Base-by-base conservation (phyloP, 164 flowering plant species). In the Platanus orientalis region DNA sequence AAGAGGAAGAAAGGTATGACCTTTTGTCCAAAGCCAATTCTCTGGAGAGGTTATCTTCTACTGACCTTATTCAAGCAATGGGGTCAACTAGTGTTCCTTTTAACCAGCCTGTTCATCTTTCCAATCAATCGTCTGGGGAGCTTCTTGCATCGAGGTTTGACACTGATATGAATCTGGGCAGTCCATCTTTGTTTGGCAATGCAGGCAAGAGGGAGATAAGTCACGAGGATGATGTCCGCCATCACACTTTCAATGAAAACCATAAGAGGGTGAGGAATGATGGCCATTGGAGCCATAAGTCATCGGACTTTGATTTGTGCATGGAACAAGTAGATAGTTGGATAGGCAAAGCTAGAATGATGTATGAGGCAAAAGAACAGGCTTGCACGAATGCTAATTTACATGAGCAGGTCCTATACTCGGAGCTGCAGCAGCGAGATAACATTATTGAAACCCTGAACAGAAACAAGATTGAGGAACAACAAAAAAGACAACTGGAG, bases 201-300 rank as follows among this genome's bases (percentile, higher is more conserved):
- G 49, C 65, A 48, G 66, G 75, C 69, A 94, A 84, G 71, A 80
- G 92, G 71, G 82, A 58, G 54, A 73, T 78, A 23, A 76, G 57
- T 28, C 78, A 71, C 58, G 92, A 78, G 19, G 73, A 68, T 60
- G 83, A 75, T 66, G 62, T 64, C 6, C 54, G 65, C n/a, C 74
- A 71, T 50, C 73, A 76, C 16, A 12, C 73, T 14, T 56, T 70
- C 3, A 56, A 65, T 69, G 80, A 74, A 24, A 63, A 36, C 56
- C 80, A 74, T 50, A 90, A 88, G 74, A 78, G 90, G 67, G 66
- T 81, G 67, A 81, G 87, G 73, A 73, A 48, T 36, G 81, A 85
- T 59, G 80, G 66, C n/a, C 63, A 62, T 0, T 84, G 92, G 87
- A 83, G 76, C 42, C 66, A 72, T 20, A 79, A 79, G 63, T 42